Evolutionary conservation across 495 filamentous ascomycete species (phyloP), one percentile per base, ranked within the genome.

Genomic region (Thermochaetoides thermophila): DNA sequence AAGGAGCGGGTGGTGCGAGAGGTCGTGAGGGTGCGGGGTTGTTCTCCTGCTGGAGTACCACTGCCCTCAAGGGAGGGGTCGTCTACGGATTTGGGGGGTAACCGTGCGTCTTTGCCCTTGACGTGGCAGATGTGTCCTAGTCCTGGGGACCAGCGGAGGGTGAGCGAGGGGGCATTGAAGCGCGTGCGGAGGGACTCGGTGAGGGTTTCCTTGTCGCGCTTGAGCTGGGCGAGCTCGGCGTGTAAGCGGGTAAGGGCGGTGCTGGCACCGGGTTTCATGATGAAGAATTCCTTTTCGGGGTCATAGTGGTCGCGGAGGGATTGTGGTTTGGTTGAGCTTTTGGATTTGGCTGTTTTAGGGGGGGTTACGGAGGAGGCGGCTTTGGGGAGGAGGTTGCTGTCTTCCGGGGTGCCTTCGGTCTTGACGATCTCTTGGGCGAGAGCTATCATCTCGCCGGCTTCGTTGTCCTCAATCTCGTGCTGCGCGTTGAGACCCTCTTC

Each of bases 81-180:
- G 12, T 23, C 16, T 8, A 10, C n/a, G 8, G 23, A 10, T n/a
- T n/a, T 17, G 0, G 42, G 35, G 20, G 16, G 14, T 17, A 9
- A 19, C 3, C 50, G 64, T 20, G 71, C 61, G 42, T 91, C 75
- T 53, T 78, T 86, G 18, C 83, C 84, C 57, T 80, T 93, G 39
- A 95, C 70, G 43, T 95, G 85, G 53, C 81, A 89, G 38, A 89
- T 76, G 49, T 97, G 81, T 2, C 89, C 85, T 3, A 87, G 62
- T 1, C 73, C 73, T 0, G 89, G 75, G 5, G 78, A 80, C 81
- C 83, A 95, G 36, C 73, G 75, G 7, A 97, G 66, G 2, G 79
- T 80, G 8, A 95, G 57, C 29, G 65, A 66, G 7, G 69, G 46
- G 1, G 74, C 75, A 27, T 43, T 53, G 34, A 59, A 48, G n/a